phyloP scores from a whole-genome alignment of 2,329 filamentous ascomycete genomes.

The Penicillium concentricum region DNA sequence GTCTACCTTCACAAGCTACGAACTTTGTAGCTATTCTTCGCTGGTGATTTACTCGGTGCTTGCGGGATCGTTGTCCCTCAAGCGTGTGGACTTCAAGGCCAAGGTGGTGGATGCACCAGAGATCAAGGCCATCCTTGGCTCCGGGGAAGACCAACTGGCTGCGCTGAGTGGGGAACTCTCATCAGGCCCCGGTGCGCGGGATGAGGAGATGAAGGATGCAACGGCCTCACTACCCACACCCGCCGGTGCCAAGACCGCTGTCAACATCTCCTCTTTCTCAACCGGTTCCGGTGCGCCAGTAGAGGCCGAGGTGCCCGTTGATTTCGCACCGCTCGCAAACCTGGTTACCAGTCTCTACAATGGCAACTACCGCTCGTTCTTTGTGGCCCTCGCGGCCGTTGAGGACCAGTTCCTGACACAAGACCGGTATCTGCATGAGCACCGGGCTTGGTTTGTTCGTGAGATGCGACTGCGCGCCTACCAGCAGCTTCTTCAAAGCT shows the following conservation, averaged over 20 bases:
- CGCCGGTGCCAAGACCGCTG: conserved; percentile 61
- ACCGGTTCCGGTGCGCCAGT: conserved; percentile 63
- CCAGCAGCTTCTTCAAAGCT: conserved; percentile 94
- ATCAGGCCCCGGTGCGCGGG: conserved; percentile 72
- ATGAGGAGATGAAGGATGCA: conserved; percentile 71
- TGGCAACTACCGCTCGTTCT: conserved; percentile 92
- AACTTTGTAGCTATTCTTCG: conserved; percentile 93
- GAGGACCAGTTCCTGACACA: conserved; percentile 93
- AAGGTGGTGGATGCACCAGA: conserved; percentile 98
- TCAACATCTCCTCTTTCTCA: conserved; percentile 86
- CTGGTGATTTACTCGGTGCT: conserved; percentile 95
- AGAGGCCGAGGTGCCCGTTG: conserved; percentile 76
- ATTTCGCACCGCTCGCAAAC: conserved; percentile 84
- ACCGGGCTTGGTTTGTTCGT: conserved; percentile 94
- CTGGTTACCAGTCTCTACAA: conserved; percentile 90
- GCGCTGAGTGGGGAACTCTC: conserved; percentile 78
- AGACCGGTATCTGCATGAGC: conserved; percentile 93
- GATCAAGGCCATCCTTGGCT: conserved; percentile 93
- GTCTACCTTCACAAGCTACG: conserved; percentile 97
- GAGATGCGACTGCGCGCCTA: conserved; percentile 98
- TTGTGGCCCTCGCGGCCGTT: conserved; percentile 81
- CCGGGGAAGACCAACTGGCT: conserved; percentile 81
- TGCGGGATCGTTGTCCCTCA: conserved; percentile 88
- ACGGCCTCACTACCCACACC: conserved; percentile 54
- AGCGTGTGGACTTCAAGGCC: conserved; percentile 97